phyloP scores from a whole-genome alignment of 768 basidiomycete genomes.

The Hebeloma cylindrosporum region DNA sequence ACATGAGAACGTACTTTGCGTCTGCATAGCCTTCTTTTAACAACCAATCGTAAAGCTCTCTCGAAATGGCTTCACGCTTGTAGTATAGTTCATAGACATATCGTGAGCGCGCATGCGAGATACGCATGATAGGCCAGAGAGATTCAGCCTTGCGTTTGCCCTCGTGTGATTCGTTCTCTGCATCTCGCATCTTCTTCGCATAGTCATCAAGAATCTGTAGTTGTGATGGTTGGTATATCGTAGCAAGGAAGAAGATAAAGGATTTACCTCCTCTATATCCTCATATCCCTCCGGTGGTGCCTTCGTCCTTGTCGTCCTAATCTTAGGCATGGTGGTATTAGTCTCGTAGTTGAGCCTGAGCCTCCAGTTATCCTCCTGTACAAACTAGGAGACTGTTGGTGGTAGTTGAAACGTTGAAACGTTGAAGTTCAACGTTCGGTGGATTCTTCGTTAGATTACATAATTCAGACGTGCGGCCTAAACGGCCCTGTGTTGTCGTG shows the following conservation, averaged over 20 bases:
- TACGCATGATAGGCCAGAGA: constrained; percentile 97
- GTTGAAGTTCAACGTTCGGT: background rate
- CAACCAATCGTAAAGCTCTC: constrained; percentile 95
- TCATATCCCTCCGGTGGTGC: constrained; percentile 94
- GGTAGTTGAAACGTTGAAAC: too few relatives aligned
- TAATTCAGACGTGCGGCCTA: too few relatives aligned
- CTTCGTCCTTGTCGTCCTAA: constrained; percentile 90
- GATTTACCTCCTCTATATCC: constrained; percentile 77
- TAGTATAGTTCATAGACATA: constrained; percentile 99
- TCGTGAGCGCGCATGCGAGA: constrained; percentile 92
- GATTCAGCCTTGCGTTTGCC: constrained; percentile 95
- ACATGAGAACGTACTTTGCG: constrained; percentile 61
- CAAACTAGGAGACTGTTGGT: too few relatives aligned
- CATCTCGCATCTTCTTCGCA: constrained; percentile 98
- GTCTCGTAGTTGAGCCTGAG: background rate
- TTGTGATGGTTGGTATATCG: constrained; percentile 8
- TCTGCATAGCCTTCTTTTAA: constrained; percentile 97
- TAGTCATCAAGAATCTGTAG: constrained; percentile 93
- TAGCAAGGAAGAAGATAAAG: background rate
- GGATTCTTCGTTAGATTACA: constrained; percentile 16
- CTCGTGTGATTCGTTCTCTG: constrained; percentile 97
- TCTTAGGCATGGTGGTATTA: constrained; percentile 90
- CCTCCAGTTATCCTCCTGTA: background rate
- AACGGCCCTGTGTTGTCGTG: too few relatives aligned
- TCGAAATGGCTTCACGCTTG: constrained; percentile 93